Evolutionary conservation across 1,139 yeast genomes (phyloP).

Genomic region (Pichia terricola): DNA sequence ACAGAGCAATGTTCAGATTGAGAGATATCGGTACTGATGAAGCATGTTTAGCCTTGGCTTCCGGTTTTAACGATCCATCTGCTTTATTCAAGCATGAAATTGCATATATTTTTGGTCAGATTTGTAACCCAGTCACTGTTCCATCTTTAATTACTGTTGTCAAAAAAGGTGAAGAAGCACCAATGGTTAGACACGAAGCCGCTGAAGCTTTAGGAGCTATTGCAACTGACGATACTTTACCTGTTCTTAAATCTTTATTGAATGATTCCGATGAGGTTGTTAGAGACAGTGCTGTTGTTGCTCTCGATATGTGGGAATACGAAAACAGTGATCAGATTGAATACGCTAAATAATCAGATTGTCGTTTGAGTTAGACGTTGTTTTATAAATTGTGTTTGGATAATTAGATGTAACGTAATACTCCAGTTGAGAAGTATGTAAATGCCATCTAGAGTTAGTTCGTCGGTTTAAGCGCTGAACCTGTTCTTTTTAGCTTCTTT

Average conservation of each 20-base stretch:
- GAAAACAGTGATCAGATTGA: slow-evolving; percentile 82
- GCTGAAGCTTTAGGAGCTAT: slow-evolving; percentile 97
- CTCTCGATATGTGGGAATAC: slow-evolving; percentile 95
- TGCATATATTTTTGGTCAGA: slow-evolving; percentile 96
- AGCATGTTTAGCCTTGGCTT: slow-evolving; percentile 84
- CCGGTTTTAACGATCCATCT: slow-evolving; percentile 82
- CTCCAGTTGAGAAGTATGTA: neutral
- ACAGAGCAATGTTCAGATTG: slow-evolving; percentile 96
- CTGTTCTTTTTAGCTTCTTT: too few relatives aligned
- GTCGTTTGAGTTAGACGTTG: neutral
- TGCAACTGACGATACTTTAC: slow-evolving; percentile 93
- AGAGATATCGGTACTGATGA: slow-evolving; percentile 91
- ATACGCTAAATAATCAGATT: slow-evolving; percentile 37
- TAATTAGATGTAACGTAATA: neutral
- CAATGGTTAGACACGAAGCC: slow-evolving; percentile 99
- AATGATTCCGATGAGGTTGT: slow-evolving; percentile 83
- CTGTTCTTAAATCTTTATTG: slow-evolving; percentile 70
- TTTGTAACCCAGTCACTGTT: slow-evolving; percentile 88
- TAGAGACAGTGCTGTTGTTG: slow-evolving; percentile 92
- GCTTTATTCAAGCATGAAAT: slow-evolving; percentile 96
- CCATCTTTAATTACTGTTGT: slow-evolving; percentile 80
- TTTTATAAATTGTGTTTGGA: neutral
- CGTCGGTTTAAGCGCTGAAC: too few relatives aligned
- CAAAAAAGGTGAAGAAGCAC: slow-evolving; percentile 71
- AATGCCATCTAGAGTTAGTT: too few relatives aligned